phyloP scores from a whole-genome alignment of 768 basidiomycete genomes.

The Glaciozyma antarctica region DNA sequence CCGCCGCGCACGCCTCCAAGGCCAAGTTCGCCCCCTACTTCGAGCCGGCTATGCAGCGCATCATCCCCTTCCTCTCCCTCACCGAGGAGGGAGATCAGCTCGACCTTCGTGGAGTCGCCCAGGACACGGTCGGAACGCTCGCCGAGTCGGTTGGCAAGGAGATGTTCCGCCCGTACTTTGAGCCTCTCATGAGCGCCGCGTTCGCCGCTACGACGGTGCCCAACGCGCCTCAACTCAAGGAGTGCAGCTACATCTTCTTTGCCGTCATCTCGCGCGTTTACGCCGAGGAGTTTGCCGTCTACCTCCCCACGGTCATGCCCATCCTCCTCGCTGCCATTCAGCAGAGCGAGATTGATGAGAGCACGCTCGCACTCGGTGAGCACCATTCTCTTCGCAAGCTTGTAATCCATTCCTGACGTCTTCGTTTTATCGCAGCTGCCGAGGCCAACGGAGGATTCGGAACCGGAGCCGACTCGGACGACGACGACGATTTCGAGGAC shows the following conservation, averaged over 20 bases:
- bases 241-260: slow-evolving; percentile 97
- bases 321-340: slow-evolving; percentile 59
- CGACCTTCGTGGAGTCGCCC: slow-evolving; percentile 90
- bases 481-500: slow-evolving; percentile 53
- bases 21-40: slow-evolving; percentile 88
- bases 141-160: slow-evolving; percentile 94
- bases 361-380: slow-evolving; percentile 38
- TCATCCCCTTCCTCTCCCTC: slow-evolving; percentile 79
- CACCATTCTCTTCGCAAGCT: slow-evolving; percentile 30
- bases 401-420: background rate
- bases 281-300: slow-evolving; percentile 81
- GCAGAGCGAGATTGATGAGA: slow-evolving; percentile 70
- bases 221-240: slow-evolving; percentile 67
- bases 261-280: slow-evolving; percentile 98
- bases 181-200: slow-evolving; percentile 90
- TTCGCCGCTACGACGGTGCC: slow-evolving; percentile 82
- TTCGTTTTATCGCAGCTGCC: slow-evolving; percentile 9
- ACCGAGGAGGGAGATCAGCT: slow-evolving; percentile 81
- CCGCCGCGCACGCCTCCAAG: slow-evolving; percentile 92
- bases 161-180: slow-evolving; percentile 86
- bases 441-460: slow-evolving; percentile 13
- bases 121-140: slow-evolving; percentile 98
- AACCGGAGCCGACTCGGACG: slow-evolving; percentile 53
- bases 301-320: slow-evolving; percentile 76
- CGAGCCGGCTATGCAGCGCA: slow-evolving; percentile 73